These are phyloP conservation scores for Aspergillus pseudoglaucus DNA, from an alignment of 2,329 filamentous ascomycete genomes.

Conservation along the genomic window DNA sequence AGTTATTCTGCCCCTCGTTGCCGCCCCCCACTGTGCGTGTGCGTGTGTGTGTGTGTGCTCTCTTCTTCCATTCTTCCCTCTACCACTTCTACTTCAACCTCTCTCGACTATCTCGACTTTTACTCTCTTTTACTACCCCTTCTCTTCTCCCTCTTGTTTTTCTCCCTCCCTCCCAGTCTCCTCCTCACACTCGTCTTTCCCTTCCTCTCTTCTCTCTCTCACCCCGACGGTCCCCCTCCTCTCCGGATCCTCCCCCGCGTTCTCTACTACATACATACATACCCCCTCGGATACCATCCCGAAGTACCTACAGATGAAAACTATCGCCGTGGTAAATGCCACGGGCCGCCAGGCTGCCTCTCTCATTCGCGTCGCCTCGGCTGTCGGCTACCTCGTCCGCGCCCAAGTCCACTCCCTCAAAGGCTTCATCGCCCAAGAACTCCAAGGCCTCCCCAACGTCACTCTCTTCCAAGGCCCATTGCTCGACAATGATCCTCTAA, in stretches of 20 bases:
- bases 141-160: neutral
- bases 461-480: slow-evolving; percentile 61
- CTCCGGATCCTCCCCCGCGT: slow-evolving; percentile 5
- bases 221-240: slow-evolving; percentile 4
- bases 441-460: slow-evolving; percentile 74
- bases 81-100: neutral
- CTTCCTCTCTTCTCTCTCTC: neutral
- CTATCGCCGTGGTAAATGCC: slow-evolving; percentile 90
- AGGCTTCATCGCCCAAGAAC: slow-evolving; percentile 81
- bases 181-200: neutral
- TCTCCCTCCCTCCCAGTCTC: neutral
- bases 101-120: neutral
- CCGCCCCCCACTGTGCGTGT: neutral
- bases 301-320: slow-evolving; percentile 56
- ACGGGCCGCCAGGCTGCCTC: slow-evolving; percentile 93
- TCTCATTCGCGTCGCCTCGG: slow-evolving; percentile 86
- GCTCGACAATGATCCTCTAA: slow-evolving; percentile 65
- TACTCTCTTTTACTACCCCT: neutral
- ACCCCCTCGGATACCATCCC: slow-evolving; percentile 7
- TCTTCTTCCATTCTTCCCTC: neutral
- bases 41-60: neutral
- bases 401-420: slow-evolving; percentile 85
- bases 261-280: neutral
- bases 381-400: slow-evolving; percentile 86
- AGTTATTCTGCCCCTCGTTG: neutral